phyloP scores from a whole-genome alignment of 768 basidiomycete species.

The Lentinula boryana region DNA sequence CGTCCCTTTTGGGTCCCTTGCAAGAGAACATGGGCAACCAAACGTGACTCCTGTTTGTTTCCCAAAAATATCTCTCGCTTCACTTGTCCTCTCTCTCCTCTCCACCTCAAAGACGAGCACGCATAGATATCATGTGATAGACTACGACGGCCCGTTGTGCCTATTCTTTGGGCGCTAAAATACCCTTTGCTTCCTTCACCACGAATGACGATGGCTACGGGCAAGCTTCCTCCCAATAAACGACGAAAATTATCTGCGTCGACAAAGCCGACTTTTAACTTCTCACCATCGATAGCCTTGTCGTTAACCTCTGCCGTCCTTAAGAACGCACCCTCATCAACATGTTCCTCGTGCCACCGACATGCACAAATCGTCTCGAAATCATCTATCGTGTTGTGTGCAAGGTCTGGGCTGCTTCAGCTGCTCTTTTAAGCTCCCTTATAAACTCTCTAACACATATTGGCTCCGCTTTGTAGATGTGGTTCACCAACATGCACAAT shows the following conservation, averaged over 20 bases:
- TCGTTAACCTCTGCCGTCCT: too few relatives aligned
- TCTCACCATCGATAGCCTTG: not conserved
- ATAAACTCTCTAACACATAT: not conserved
- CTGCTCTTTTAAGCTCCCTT: not conserved
- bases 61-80: too few relatives aligned
- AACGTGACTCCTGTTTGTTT: too few relatives aligned
- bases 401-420: not conserved
- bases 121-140: too few relatives aligned
- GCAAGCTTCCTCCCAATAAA: not conserved
- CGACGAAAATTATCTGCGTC: not conserved
- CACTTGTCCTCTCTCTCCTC: too few relatives aligned
- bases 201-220: not conserved
- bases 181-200: not conserved
- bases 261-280: not conserved
- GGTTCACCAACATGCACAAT: not conserved
- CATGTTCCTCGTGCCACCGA: not conserved
- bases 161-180: not conserved
- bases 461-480: not conserved
- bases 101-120: too few relatives aligned
- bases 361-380: not conserved
- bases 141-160: too few relatives aligned
- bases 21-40: too few relatives aligned
- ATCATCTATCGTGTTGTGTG: constrained; percentile 1
- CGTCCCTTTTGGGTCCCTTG: too few relatives aligned
- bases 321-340: not conserved